Evolutionary conservation across 495 filamentous ascomycete genomes (phyloP).

Genomic region (Xylona heveae): DNA sequence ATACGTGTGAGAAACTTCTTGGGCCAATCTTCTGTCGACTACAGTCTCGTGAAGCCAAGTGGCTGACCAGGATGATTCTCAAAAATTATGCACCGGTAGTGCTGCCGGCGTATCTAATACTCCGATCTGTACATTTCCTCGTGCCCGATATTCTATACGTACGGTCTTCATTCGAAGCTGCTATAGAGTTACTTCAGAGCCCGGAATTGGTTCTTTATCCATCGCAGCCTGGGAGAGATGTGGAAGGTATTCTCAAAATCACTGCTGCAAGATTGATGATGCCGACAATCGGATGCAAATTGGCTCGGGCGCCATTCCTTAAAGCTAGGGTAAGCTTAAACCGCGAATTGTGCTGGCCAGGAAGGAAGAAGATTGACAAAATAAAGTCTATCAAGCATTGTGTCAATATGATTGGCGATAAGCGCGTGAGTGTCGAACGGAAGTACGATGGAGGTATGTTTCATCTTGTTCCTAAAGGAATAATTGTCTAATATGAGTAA

Average conservation of each 20-base stretch:
- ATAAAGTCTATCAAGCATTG: constrained; percentile 42
- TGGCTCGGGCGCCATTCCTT: constrained; percentile 47
- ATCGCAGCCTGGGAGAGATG: constrained; percentile 16
- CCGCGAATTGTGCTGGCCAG: too few species aligned
- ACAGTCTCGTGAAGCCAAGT: constrained; percentile 58
- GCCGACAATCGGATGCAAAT: constrained; percentile 47
- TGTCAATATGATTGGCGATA: constrained; percentile 30
- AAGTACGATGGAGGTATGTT: constrained; percentile 52
- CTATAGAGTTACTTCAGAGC: constrained; percentile 22
- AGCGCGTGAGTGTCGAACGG: constrained; percentile 49
- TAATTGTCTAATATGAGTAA: background rate
- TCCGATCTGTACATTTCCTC: constrained; percentile 30
- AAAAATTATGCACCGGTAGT: constrained; percentile 49
- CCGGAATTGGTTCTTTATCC: constrained; percentile 21
- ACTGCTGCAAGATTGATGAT: constrained; percentile 28
- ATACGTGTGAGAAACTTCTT: too few species aligned
- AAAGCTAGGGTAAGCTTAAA: constrained; percentile 46
- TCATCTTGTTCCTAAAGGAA: background rate
- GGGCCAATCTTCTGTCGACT: constrained; percentile 35
- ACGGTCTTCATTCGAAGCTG: constrained; percentile 35
- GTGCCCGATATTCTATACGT: constrained; percentile 43
- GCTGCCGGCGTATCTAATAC: constrained; percentile 22
- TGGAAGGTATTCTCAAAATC: constrained; percentile 14
- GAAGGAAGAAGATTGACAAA: too few species aligned
- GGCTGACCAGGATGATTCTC: constrained; percentile 66